Base-by-base conservation (phyloP, 192 early-diverging fungal genomes). In the Entomortierella beljakovae region DNA sequence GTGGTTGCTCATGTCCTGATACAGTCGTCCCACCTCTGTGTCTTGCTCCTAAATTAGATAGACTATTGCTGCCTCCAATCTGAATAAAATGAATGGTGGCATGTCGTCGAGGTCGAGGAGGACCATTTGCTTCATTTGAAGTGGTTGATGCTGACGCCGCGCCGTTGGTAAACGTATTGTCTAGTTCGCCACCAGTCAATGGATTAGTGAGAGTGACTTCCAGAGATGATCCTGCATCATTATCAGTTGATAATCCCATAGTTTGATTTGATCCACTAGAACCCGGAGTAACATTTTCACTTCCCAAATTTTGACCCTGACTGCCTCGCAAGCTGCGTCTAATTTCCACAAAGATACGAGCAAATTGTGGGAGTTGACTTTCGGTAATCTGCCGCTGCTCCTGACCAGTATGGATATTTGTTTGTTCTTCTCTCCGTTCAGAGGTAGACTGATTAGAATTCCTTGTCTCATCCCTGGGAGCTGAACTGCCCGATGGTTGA, bases 61-160 rank as follows among this genome's bases (percentile, higher is more conserved):
- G 33, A n/a, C 57, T 33, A 2, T 31, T 37, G 23, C 31, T 16
- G 18, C 59, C 52, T 25, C 68, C 60, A 33, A 61, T 62, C 32
- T 79, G 75, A 49, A 79, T 65, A 15, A 79, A 59, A 8, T 68
- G 66, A 13, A 79, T 79, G 38, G 75, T 79, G 6, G 75, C 43
- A 28, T 52, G 67, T 49, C 68, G 67, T 37, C 75, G n/a, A 18
- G 61, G 61, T 13, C 61, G 51, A 15, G 70, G 15, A 52, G 28
- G 57, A 13, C 33, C n/a, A 28, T 32, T 50, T 3, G 28, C n/a
- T 37, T 69, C 57, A 57, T 13, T 42, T 33, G 48, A 16, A 6
- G 56, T 23, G n/a, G 9, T 22, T 0, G 8, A 22, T 7, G 37
- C 28, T 13, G 28, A 25, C 29, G 63, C 20, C 3, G 52, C 40